Percentiles rank a stretch among this genome's conserved stretches.
These are phyloP conservation scores for Naegleria fowleri DNA, from an alignment of 208 protist species.

Conservation along the genomic window DNA sequence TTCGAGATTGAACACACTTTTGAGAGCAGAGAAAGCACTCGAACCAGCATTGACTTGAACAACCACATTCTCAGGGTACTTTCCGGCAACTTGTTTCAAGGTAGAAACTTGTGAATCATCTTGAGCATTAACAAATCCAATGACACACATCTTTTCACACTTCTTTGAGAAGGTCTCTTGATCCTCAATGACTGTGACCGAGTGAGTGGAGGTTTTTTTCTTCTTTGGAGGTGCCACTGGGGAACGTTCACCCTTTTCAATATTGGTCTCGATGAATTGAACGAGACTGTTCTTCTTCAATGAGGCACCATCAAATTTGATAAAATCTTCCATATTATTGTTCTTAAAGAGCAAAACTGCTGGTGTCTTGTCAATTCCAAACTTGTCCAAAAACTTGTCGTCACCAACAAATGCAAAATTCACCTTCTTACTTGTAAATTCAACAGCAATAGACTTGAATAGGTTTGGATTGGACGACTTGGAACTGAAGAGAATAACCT, in stretches of 20 bases:
- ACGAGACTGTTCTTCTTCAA: neutral
- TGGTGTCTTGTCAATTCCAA: neutral
- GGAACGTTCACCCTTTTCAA: neutral
- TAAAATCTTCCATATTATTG: neutral
- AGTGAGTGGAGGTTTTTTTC: neutral
- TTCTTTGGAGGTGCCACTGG: neutral
- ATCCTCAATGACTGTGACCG: neutral
- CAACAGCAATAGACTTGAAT: constrained; percentile 18
- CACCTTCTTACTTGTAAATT: neutral
- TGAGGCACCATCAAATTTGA: neutral
- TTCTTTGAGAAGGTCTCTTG: neutral
- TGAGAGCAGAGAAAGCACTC: neutral
- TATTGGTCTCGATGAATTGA: neutral
- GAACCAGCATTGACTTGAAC: neutral
- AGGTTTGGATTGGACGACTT: constrained; percentile 6
- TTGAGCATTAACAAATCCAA: neutral
- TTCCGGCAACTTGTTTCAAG: neutral
- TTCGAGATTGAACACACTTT: neutral
- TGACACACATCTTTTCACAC: constrained; percentile 11
- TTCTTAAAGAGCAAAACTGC: neutral
- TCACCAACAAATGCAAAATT: neutral
- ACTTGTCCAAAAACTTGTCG: neutral
- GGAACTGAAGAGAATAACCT: neutral
- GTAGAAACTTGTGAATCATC: neutral
- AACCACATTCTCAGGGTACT: neutral